Evolutionary conservation across 257 asterid genomes (phyloP).

Genomic region (Solanum lycopersicoides): DNA sequence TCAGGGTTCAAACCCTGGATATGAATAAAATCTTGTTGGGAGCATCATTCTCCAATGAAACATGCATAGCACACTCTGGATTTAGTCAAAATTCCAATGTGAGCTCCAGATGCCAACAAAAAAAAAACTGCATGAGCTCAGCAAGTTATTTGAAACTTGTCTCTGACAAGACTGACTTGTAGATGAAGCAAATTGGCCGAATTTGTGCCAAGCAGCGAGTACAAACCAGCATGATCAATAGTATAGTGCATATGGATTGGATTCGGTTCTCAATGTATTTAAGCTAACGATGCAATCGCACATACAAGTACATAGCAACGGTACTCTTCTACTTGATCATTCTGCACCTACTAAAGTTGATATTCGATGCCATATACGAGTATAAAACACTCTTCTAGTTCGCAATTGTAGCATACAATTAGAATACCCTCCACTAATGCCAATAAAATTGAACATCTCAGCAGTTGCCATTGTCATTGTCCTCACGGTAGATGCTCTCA

Average conservation of each 20-base stretch:
- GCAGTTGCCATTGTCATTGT: conserved; percentile 28
- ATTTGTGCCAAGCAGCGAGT: background rate
- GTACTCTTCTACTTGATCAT: background rate
- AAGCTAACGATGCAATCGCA: background rate
- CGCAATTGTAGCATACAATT: background rate
- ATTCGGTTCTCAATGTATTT: background rate
- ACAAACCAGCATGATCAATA: background rate
- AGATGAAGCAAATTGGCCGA: background rate
- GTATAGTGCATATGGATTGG: background rate
- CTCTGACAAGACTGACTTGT: background rate
- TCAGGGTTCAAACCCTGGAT: too few species aligned
- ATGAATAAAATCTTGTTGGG: too few species aligned
- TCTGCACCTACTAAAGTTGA: background rate
- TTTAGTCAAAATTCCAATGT: too few species aligned
- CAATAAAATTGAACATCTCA: background rate
- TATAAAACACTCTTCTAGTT: background rate
- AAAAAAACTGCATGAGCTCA: background rate
- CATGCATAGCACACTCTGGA: too few species aligned
- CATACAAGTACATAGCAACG: background rate
- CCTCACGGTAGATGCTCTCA: conserved; percentile 73
- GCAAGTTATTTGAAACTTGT: background rate
- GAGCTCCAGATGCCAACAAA: too few species aligned
- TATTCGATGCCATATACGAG: background rate
- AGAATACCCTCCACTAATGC: background rate
- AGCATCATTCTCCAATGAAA: too few species aligned